Conservation (phyloP, 345 rosid genomes). For the rapeseed (Brassica napus) region DNA sequence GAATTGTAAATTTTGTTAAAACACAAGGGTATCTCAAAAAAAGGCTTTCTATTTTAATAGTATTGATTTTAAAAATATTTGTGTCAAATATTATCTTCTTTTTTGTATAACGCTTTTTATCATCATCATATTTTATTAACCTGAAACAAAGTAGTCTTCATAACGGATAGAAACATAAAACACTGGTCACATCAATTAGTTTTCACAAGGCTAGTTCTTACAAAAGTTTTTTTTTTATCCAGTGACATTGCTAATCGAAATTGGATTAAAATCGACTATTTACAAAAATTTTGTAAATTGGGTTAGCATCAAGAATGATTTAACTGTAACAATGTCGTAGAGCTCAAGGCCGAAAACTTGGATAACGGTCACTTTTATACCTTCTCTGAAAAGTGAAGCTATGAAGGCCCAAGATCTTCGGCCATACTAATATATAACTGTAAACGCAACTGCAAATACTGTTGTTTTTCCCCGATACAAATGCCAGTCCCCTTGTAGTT, state of each 20-base stretch:
- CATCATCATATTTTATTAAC: background rate
- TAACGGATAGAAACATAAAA: background rate
- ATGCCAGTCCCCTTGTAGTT: constrained; percentile 1
- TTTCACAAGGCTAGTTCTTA: background rate
- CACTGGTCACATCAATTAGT: background rate
- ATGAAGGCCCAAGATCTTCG: background rate
- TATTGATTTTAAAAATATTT: background rate
- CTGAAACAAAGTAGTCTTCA: background rate
- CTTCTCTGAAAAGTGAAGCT: background rate
- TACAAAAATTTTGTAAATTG: background rate
- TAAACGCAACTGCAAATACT: constrained; percentile 7
- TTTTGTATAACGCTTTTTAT: background rate
- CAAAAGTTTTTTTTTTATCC: background rate
- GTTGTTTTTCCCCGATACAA: background rate
- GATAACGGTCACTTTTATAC: background rate
- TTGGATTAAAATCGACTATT: background rate
- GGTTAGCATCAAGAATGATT: background rate
- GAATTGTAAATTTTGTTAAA: background rate
- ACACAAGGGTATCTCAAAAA: too few species aligned
- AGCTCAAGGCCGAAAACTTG: background rate
- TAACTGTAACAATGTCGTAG: background rate
- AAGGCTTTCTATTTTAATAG: background rate
- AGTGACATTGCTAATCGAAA: background rate
- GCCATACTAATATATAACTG: background rate
- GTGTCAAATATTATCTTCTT: background rate